These are phyloP conservation scores for Rhizoclosmatium globosum DNA, from an alignment of 192 early-diverging fungal species.

Conservation along the genomic window DNA sequence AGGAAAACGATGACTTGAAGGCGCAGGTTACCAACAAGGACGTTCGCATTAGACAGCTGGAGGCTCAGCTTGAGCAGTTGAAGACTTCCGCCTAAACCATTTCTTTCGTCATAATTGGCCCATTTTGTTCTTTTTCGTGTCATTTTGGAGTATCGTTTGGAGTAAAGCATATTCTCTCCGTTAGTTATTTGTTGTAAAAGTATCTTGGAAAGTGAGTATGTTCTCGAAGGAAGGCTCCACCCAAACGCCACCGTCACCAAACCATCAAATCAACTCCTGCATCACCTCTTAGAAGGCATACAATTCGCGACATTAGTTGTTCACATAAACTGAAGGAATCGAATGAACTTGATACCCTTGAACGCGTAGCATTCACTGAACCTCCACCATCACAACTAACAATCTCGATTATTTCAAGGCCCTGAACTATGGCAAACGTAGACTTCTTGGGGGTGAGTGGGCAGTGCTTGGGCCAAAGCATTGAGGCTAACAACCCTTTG, in stretches of 20 bases:
- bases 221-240: no score
- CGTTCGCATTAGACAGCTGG: slow-evolving; percentile 79
- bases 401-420: neutral
- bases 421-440: slow-evolving; percentile 43
- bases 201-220: no score
- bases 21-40: slow-evolving; percentile 73
- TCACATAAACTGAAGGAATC: no score
- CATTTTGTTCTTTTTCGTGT: neutral
- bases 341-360: no score
- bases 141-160: neutral
- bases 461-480: neutral
- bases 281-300: no score
- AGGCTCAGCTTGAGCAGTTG: slow-evolving; percentile 72
- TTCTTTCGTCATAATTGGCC: neutral
- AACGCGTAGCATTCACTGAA: no score
- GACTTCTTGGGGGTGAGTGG: slow-evolving; percentile 45
- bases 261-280: no score
- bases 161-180: neutral
- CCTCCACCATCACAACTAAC: neutral
- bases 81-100: slow-evolving; percentile 14
- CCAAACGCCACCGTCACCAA: no score
- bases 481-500: neutral
- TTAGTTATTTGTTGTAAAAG: no score
- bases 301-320: no score
- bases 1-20: slow-evolving; percentile 88